phyloP scores from a whole-genome alignment of 441 rosid species.

The Capsella rubella region DNA sequence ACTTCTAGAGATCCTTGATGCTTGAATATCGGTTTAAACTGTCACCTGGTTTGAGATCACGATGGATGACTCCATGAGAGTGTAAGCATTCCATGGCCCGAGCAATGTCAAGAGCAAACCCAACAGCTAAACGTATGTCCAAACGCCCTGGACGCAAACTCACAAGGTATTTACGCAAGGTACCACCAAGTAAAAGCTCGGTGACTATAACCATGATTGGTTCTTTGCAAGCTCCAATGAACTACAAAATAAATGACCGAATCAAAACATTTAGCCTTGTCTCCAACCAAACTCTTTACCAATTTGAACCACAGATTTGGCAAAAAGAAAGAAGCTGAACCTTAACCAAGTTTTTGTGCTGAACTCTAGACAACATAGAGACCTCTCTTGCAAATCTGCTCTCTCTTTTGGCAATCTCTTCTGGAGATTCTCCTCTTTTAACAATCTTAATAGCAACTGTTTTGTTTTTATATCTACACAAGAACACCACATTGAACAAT shows the following conservation, averaged over 20 bases:
- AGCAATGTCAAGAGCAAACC: conserved; percentile 91
- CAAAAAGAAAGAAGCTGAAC: conserved; percentile 43
- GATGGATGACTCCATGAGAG: conserved; percentile 91
- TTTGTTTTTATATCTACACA: conserved; percentile 73
- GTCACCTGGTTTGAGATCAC: conserved; percentile 95
- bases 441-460: conserved; percentile 87
- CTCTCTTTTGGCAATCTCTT: conserved; percentile 82
- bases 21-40: background rate
- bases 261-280: conserved; percentile 22
- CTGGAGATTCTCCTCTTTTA: conserved; percentile 76
- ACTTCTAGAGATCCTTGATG: background rate
- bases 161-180: conserved; percentile 81
- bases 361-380: conserved; percentile 87
- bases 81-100: conserved; percentile 97
- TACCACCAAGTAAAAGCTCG: conserved; percentile 84
- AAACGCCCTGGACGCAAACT: conserved; percentile 71
- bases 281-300: background rate
- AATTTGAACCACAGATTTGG: background rate
- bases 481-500: conserved; percentile 11
- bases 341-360: conserved; percentile 91
- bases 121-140: conserved; percentile 70
- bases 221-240: conserved; percentile 93
- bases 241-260: conserved; percentile 45
- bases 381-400: conserved; percentile 86
- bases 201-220: conserved; percentile 97